Evolutionary conservation across 169 alveolate species (phyloP), one percentile per base, ranked within the genome.

Genomic region (Plasmodium cynomolgi): DNA sequence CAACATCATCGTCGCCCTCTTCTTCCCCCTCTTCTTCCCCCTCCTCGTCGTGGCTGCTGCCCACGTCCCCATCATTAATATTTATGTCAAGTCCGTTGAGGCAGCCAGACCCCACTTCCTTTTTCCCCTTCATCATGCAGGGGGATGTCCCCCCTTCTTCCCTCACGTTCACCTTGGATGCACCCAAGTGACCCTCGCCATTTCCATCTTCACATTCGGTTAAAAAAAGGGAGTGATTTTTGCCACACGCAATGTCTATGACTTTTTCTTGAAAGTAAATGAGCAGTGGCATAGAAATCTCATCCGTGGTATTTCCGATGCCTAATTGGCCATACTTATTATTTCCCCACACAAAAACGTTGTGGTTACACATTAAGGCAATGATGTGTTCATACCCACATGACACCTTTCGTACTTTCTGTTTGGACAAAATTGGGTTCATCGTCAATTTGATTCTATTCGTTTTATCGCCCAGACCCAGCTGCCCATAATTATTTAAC

Each of bases 261-360:
- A 91, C 92, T 50, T 47, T 80, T 37, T 91, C 91, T 81, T 91
- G 82, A 91, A 91, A 91, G 74, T 71, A 91, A 50, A 91, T 68
- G 50, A 91, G 72, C 37, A 91, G 23, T 41, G 95, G 95, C 13
- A 83, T 81, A 29, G 71, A 81, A 68, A 91, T 91, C 68, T 91
- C 95, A 81, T 68, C 50, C 26, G 91, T 91, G 75, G 23, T 68
- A 56, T 91, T 44, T 47, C 92, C 91, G 82, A 91, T 91, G 20
- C 99, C 99, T 68, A 98, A 97, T 94, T 99, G 99, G 71, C 99
- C 99, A 94, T 97, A 96, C 26, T 97, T 93, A 81, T 99, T 98
- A 72, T 98, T 98, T 33, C 99, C 99, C 99, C 99, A 98, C 17
- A 99, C 95, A 96, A 96, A 98, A 39, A 98, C 97, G 37, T 96